Base-by-base conservation (phyloP, 1,284 basidiomycete species). In the Ustilago sp. region DNA sequence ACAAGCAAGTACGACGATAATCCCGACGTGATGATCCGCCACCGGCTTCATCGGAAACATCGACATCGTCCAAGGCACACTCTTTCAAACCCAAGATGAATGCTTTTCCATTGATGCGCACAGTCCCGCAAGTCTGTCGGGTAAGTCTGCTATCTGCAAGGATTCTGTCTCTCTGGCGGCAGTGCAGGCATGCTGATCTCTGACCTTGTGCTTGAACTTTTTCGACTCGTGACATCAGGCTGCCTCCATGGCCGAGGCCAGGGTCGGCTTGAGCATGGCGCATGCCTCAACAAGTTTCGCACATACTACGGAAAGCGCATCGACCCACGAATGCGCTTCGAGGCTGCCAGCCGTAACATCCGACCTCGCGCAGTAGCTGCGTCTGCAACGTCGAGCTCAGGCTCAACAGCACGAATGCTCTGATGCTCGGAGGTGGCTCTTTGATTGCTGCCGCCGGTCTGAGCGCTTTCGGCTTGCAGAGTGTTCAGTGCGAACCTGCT, bases 271-370 rank as follows among this genome's bases (percentile, higher is more conserved):
- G 32, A 65, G 34, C 51, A 63, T 68, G 70, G n/a, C 61, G 65
- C 9, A 52, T 65, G 59, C 71, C 71, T 17, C 66, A 68, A 34
- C 71, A 74, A 39, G 17, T 60, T 31, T n/a, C 71, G 71, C 51
- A 74, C 55, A 5, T 74, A 66, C 59, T 66, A 74, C 34, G 66
- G 66, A 59, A 74, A 74, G 36, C 71, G 66, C 11, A 66, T 68
- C 43, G 62, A 68, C 34, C 66, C 71, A 17, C 62, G 62, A 35
- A 59, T 56, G 2, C 71, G 63, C 9, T 61, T 65, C 19, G 53
- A 59, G 45, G 31, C 61, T 4, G 43, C 61, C 0, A 17, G 19
- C 15, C 64, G 28, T 32, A 50, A 13, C 23, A 9, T 32, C 19
- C 68, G 55, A 8, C 65, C 65, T 32, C 61, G 70, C 34, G 45